Evolutionary conservation across 345 rosid species (phyloP), one percentile per base, ranked within the genome.

Genomic region (Aquilaria sinensis): DNA sequence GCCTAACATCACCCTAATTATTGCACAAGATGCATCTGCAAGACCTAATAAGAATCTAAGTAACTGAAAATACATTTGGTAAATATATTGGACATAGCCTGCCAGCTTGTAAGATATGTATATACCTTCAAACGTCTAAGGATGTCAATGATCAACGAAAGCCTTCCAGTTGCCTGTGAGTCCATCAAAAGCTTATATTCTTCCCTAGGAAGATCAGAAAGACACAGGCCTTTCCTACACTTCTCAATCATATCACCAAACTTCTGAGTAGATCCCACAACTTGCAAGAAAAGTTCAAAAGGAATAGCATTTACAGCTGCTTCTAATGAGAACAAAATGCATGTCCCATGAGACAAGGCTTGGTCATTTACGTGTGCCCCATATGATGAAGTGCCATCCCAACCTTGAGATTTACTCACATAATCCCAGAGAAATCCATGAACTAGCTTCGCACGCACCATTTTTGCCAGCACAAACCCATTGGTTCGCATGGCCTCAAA

Each of bases 381-480:
- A 75, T 80, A 71, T 46, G 79, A 72, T 46, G 80, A 67, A 49
- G 72, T 78, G 74, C 69, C 74, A 62, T 81, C 77, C 82, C 83
- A 79, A 51, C 78, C 80, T 57, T 86, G 74, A 37, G 78, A 73
- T 70, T 77, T 61, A 47, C 81, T 81, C 46, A 83, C 73, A 63
- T 75, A 83, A 73, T 72, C 82, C 99, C 96, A 93, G 53, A 93
- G 82, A 75, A 85, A 93, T 60, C 73, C 62, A 76, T 93, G 99
- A 43, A 90, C 75, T 71, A 93, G 79, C 70, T 86, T 90, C 54
- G 90, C 88, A 15, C 97, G 94, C 57, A 86, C 86, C 97, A 93
- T 90, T 81, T 93, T 93, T 69, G 97, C 87, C 72, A 85, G 68
- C 61, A 93, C 92, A 80, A 90, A 90, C 63, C 98, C 98, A 78